A percentile compares a stretch with the other conserved stretches of the same genome.
phyloP scores from a whole-genome alignment of 495 filamentous ascomycete genomes.

The Aspergillus avenaceus region DNA sequence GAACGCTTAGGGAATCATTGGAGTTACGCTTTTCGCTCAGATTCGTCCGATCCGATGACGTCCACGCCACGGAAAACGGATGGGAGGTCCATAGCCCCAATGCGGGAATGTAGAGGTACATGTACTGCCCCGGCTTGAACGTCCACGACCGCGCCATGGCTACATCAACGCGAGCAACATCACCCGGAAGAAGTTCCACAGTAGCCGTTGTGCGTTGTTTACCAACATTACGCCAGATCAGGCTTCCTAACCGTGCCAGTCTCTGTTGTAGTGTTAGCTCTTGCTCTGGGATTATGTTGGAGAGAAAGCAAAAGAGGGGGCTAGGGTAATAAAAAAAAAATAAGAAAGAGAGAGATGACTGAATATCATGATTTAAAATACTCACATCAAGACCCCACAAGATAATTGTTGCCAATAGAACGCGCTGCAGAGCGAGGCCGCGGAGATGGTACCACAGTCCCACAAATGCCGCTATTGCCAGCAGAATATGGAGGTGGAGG shows the following conservation, averaged over 20 bases:
- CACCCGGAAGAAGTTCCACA: conserved; percentile 48
- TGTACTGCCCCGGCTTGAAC: conserved; percentile 50
- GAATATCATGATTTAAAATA: not conserved
- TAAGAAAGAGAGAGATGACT: not conserved
- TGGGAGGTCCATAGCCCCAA: conserved; percentile 51
- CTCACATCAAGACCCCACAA: conserved; percentile 40
- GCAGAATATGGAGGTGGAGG: conserved; percentile 49
- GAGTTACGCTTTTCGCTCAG: conserved; percentile 27
- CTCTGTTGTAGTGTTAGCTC: conserved; percentile 43
- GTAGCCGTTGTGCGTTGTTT: conserved; percentile 40
- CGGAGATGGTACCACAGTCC: conserved; percentile 54
- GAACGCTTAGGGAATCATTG: conserved; percentile 29
- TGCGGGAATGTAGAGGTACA: conserved; percentile 52
- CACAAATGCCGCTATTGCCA: conserved; percentile 44
- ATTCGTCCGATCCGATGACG: conserved; percentile 13
- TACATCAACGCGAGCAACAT: conserved; percentile 47
- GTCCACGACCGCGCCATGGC: conserved; percentile 45
- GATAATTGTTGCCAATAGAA: conserved; percentile 34
- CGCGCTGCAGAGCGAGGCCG: conserved; percentile 35
- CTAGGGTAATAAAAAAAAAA: not conserved
- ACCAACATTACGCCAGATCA: conserved; percentile 59
- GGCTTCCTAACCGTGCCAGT: conserved; percentile 40
- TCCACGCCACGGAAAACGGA: conserved; percentile 57
- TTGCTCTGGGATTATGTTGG: not conserved
- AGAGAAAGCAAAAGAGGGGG: not conserved